Percentiles rank a stretch among this genome's conserved stretches.
phyloP scores from a whole-genome alignment of 352 stramenopile species.

The Globisporangium nunn region DNA sequence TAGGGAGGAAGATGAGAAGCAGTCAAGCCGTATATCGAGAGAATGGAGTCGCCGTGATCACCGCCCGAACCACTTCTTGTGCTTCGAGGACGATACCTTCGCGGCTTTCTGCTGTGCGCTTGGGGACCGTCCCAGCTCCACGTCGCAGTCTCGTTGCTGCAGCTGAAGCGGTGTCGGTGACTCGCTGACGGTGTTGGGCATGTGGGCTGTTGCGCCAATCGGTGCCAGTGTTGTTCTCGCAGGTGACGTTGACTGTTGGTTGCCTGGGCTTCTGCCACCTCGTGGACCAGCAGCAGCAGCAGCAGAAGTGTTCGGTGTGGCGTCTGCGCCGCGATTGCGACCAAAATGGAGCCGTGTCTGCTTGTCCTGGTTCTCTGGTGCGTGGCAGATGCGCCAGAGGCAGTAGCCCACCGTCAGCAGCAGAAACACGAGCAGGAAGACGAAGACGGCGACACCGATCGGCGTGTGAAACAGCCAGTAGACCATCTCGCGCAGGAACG shows the following conservation, averaged over 20 bases:
- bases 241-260: background rate
- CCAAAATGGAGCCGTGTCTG: constrained; percentile 21
- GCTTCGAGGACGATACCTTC: background rate
- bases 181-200: background rate
- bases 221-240: constrained; percentile 2
- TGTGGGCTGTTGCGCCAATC: background rate
- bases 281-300: background rate
- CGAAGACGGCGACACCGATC: constrained; percentile 40
- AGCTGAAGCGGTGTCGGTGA: background rate
- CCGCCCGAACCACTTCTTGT: background rate
- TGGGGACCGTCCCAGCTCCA: constrained; percentile 3
- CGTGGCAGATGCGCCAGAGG: constrained; percentile 42
- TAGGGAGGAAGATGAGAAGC: no score
- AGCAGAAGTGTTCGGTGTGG: background rate
- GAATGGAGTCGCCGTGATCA: background rate
- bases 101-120: background rate
- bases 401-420: constrained; percentile 39
- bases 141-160: constrained; percentile 4
- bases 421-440: constrained; percentile 31
- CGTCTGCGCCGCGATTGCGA: background rate
- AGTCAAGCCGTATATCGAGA: no score
- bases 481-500: constrained; percentile 38
- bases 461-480: constrained; percentile 43
- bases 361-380: constrained; percentile 64
- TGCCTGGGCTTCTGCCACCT: background rate